Base-by-base conservation (phyloP, 495 filamentous ascomycete species). In the Paragyromitra xinjiangensis region DNA sequence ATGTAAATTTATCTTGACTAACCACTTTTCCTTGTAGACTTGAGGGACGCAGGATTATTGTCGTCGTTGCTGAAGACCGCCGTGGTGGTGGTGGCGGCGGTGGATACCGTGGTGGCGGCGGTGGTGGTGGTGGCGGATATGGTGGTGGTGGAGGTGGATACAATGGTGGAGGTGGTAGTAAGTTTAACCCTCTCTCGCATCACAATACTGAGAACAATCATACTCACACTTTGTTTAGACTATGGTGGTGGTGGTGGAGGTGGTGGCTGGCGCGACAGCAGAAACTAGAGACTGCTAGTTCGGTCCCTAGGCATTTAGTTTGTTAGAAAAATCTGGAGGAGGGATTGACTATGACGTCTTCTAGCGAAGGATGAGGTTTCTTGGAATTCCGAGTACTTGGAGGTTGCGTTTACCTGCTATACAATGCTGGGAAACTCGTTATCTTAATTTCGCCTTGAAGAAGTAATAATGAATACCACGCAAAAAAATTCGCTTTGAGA, bases 11-110 rank as follows among this genome's bases (percentile, higher is more conserved):
- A 45, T 34, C 40, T 5, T 72, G 34, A 74, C 24, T 73, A 71
- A 75, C 29, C 16, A 37, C 59, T 7, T 14, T 44, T 42, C 9
- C 40, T n/a, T 55, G 37, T 19, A 98, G 95, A 81, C 97, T 98
- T 81, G 95, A 98, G 85, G 95, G 95, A 65, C 94, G 95, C 70
- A 88, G 88, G 68, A 97, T 98, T 81, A 93, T 94, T 67, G 95
- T 98, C 51, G 95, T 97, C 86, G 94, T 92, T 82, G 95, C 95
- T 62, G 93, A 92, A 61, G 93, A 97, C 83, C 90, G 90, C 78
- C 87, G 88, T 61, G 85, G 88, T 45, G 87, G 87, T 63, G 86
- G 86, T 45, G 86, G 86, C 8, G 84, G 88, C 45, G 48, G 62
- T 50, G 68, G 64, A 14, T 40, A 45, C 24, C 29, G 39, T 1